Evolutionary conservation across 257 asterid species (phyloP), one percentile per base, ranked within the genome.

Genomic region (Fraxinus americana): DNA sequence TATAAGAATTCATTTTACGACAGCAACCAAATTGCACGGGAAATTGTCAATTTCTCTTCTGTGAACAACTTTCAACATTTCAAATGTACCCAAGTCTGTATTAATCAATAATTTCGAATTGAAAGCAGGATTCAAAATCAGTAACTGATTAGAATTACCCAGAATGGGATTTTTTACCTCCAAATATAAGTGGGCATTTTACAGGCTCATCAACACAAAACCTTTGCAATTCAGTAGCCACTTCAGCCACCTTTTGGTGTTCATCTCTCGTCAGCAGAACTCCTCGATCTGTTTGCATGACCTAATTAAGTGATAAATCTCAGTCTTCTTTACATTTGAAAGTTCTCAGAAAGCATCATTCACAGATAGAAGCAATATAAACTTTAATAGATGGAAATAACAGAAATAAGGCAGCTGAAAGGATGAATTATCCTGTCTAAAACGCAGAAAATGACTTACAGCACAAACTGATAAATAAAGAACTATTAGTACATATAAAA

Each of bases 151-250:
- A 21, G 21, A 72, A 59, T 45, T 30, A 73, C 67, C 0, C 1
- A n/a, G 66, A 61, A 19, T 36, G 68, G 38, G 61, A 36, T 38
- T 27, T 74, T 87, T 86, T 74, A 94, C 97, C 99, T 88, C 99
- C 97, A 57, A 93, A 95, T 79, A 95, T 93, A 67, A 93, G 98
- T 70, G 99, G 97, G 77, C 92, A 95, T 75, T 88, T 93, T 29
- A 93, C 97, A 0, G 98, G 99, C 84, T 89, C 92, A 45, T 85
- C 88, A 19, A 93, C 89, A 73, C 99, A 93, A 36, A 85, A 93
- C 7, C 32, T 85, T 35, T 86, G 90, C 87, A 95, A 77, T 61
- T 86, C 86, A 67, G 84, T 73, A 69, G 93, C 98, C 84, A 89
- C 83, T 73, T 88, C 83, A 29, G 93, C 97, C 67, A 95, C 98